Evolutionary conservation across 2,329 filamentous ascomycete genomes (phyloP), one percentile per base, ranked within the genome.

Genomic region (Onygenales sp.): DNA sequence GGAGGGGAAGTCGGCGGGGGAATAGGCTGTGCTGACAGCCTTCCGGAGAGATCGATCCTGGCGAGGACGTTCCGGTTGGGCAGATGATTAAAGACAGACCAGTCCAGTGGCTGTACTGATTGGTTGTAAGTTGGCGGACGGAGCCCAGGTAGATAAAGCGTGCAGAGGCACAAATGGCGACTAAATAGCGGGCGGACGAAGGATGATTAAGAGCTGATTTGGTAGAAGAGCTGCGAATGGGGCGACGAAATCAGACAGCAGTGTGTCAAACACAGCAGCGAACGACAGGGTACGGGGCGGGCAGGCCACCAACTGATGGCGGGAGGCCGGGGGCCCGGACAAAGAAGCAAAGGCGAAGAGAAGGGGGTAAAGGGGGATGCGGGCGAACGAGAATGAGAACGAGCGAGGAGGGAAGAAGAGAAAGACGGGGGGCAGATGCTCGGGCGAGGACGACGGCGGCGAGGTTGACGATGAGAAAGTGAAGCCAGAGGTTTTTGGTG

Each of bases 181-280:
- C 55, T 57, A 61, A 55, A 14, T 48, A 39, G 52, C 58, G 53
- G 51, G 55, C 32, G 54, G 56, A 52, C 51, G 50, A 58, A 50
- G 55, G 44, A 44, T 42, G 52, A 54, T 55, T 58, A 46, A 57
- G 60, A 61, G 53, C 54, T 46, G 49, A 61, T 59, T 57, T 56
- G 53, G 53, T 44, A 50, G 57, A 39, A 17, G 8, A 70, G 68
- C 62, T 66, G 70, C 66, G 67, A 63, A 67, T 67, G 62, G 62
- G 63, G 64, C 58, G 27, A 46, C 42, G 42, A 45, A 52, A 45
- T 52, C 42, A 52, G 31, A 45, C 63, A 63, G 67, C 67, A 66
- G 69, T 72, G 70, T 73, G 68, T 73, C 70, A 71, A 72, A 72
- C 70, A 72, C 70, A 69, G 59, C 65, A 66, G 54, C 64, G 63